Base-by-base conservation (phyloP, 768 basidiomycete species). In the Leccinum rimulosum region DNA sequence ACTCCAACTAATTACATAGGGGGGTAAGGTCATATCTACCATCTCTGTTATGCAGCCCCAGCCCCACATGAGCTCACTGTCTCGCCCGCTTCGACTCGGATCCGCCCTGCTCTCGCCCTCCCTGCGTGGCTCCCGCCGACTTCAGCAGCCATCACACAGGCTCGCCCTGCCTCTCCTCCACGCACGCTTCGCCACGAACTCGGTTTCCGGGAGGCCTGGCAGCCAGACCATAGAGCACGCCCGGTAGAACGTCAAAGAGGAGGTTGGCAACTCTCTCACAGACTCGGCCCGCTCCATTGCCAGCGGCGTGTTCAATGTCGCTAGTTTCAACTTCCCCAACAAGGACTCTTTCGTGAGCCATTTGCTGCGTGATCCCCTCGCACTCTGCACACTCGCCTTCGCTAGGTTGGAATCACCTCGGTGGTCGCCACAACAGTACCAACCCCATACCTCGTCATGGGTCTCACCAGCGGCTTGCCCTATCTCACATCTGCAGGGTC, bases 401-500 rank as follows among this genome's bases (percentile, higher is more conserved):
- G 10, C 35, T 61, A 95, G 92, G 63, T 88, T 63, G 85, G 86
- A 33, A 88, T 96, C 63, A 97, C 94, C 2, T 80, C 80, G 31
- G 78, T 83, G 7, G 80, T 95, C 27, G 88, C 91, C 30, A 76
- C 83, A 38, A 76, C 83, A 27, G 93, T 96, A 0, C 95, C 95
- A 7, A 81, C 75, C 51, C 92, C 89, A 8, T 85, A 91, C 55
- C 73, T 98, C 59, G 73, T 85, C 33, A 86, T 95, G 68, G 95
- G 95, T 47, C 83, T 95, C 9, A 81, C 84, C 9, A 89, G 95
- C 17, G 87, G 88, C 6, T 66, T 98, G 12, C 96, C 96, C 0
- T 98, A 99, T 72, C 69, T 96, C 52, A 89, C 85, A 15, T 87
- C 95, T 0, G 82, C 91, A 2, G 79, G 78, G 0, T 87, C 88